Conservation (phyloP, 768 basidiomycete genomes). For the Lentinula sp. region DNA sequence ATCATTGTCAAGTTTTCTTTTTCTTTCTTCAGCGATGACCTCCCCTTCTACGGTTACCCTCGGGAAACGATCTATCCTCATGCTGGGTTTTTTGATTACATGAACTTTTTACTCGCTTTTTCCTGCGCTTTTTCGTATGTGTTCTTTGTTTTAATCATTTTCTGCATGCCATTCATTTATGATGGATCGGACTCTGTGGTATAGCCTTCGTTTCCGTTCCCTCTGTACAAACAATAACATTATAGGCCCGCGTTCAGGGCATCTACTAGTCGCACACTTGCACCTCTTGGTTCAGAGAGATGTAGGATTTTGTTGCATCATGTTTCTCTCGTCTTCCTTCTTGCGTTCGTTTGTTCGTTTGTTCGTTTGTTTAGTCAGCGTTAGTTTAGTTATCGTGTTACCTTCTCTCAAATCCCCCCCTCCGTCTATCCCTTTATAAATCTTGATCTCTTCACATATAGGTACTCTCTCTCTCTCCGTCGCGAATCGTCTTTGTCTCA, state of each 20-base stretch:
- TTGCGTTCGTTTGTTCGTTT: background rate
- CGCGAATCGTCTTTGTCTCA: background rate
- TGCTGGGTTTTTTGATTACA: background rate
- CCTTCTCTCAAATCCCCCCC: background rate
- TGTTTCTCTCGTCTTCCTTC: background rate
- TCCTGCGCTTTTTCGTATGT: background rate
- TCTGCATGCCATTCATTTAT: background rate
- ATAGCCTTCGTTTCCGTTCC: background rate
- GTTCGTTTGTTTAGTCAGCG: background rate
- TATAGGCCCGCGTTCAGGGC: background rate
- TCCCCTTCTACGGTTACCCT: background rate
- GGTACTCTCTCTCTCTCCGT: background rate
- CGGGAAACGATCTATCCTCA: background rate
- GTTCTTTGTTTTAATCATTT: background rate
- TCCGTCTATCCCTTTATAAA: background rate
- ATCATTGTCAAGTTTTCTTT: too few species aligned
- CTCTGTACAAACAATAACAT: background rate
- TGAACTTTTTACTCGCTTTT: background rate
- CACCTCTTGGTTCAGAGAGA: background rate
- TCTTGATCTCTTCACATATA: too few species aligned
- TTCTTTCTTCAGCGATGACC: background rate
- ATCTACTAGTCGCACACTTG: background rate
- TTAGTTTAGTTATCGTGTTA: conserved; percentile 1
- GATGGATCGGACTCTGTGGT: background rate
- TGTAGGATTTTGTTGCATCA: too few species aligned